A percentile compares a stretch with the other conserved stretches of the same genome.
phyloP scores from a whole-genome alignment of 768 basidiomycete genomes.

The Kwoniella mangroviensis region DNA sequence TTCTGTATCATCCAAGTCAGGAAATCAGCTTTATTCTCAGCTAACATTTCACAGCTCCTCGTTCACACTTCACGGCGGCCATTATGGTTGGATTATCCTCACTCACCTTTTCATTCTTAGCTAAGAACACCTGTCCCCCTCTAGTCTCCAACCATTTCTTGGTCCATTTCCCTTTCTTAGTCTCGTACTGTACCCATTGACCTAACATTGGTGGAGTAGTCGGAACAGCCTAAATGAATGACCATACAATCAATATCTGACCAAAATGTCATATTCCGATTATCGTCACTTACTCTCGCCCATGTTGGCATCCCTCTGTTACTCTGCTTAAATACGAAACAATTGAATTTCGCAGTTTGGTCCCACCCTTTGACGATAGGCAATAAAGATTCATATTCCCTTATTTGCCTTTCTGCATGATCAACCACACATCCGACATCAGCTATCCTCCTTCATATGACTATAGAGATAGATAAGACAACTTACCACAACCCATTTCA shows the following conservation, averaged over 20 bases:
- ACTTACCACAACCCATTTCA: conserved; percentile 87
- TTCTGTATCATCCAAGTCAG: conserved; percentile 62
- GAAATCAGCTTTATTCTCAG: conserved; percentile 14
- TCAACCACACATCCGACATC: neutral
- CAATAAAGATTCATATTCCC: conserved; percentile 80
- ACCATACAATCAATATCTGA: neutral
- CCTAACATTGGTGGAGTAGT: conserved; percentile 55
- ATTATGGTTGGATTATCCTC: neutral
- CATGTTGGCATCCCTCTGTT: conserved; percentile 66
- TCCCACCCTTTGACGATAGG: conserved; percentile 88
- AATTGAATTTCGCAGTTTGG: conserved; percentile 76
- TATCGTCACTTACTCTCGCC: conserved; percentile 34
- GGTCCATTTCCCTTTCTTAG: conserved; percentile 91
- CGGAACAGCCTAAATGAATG: conserved; percentile 61
- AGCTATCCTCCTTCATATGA: neutral
- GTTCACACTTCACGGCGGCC: no score
- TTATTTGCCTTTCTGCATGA: conserved; percentile 77
- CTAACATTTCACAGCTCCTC: neutral
- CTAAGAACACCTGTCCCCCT: conserved; percentile 82
- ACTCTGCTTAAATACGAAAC: conserved; percentile 77
- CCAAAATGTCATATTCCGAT: neutral
- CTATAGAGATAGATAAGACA: neutral
- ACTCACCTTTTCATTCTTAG: conserved; percentile 84
- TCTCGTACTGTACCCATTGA: conserved; percentile 84
- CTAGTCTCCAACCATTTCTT: conserved; percentile 87